These are phyloP conservation scores for Chlorophyllum brunneum DNA, from an alignment of 768 basidiomycete species.

Conservation along the genomic window DNA sequence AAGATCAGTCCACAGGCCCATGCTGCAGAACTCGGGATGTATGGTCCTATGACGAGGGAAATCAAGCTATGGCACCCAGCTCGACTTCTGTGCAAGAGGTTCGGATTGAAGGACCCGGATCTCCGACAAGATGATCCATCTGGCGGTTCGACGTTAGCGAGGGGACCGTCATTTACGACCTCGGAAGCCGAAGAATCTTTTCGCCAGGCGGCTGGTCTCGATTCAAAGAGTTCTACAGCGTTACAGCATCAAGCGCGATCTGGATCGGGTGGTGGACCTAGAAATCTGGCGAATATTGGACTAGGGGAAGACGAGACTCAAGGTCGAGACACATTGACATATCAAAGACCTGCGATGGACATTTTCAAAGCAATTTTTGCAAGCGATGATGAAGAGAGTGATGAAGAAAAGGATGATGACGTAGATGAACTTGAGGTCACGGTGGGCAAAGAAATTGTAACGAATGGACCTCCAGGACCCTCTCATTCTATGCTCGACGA, in stretches of 20 bases:
- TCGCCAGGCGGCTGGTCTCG: constrained; percentile 8
- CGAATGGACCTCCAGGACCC: constrained; percentile 14
- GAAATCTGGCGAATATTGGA: constrained; percentile 80
- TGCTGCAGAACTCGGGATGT: constrained; percentile 87
- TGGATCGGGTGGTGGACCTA: constrained; percentile 25
- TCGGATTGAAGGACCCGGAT: constrained; percentile 87
- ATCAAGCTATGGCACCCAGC: constrained; percentile 74
- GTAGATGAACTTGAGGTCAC: constrained; percentile 24
- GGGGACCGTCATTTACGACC: constrained; percentile 19
- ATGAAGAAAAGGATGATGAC: constrained; percentile 51
- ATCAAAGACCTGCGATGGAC: constrained; percentile 83
- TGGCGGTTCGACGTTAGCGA: constrained; percentile 15
- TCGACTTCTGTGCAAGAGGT: constrained; percentile 87
- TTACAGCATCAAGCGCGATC: background rate
- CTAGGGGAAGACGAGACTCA: constrained; percentile 91
- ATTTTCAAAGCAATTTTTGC: constrained; percentile 99
- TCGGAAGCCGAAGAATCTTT: constrained; percentile 18
- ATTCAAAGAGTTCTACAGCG: background rate
- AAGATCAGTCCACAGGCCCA: constrained; percentile 73
- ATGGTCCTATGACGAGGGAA: constrained; percentile 82
- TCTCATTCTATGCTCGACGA: constrained; percentile 19
- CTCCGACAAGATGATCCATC: constrained; percentile 43
- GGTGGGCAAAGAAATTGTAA: constrained; percentile 22
- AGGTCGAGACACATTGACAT: constrained; percentile 83
- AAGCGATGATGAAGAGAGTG: constrained; percentile 86